Percentiles rank a stretch among this genome's conserved stretches.
Conservation (phyloP, 345 rosid species). For the Brassica cretica region DNA sequence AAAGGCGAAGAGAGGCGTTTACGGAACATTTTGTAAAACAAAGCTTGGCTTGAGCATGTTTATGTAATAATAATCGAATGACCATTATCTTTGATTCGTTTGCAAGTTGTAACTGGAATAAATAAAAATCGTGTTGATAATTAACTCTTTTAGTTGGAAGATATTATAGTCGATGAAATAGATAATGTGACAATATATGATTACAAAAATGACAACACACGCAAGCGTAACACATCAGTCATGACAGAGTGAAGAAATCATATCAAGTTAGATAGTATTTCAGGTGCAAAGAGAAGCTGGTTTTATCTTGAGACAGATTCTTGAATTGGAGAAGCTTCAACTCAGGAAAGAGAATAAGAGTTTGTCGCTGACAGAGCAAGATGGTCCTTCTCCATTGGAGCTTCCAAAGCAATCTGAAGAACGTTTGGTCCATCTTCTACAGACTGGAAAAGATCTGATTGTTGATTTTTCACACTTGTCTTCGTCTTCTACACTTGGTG, state of each 20-base stretch:
- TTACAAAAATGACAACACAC: slow-evolving; percentile 16
- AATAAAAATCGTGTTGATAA: neutral
- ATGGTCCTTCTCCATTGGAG: slow-evolving; percentile 18
- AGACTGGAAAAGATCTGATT: slow-evolving; percentile 43
- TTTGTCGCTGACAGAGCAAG: slow-evolving; percentile 24
- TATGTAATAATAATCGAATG: neutral
- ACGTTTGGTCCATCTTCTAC: slow-evolving; percentile 33
- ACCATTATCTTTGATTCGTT: slow-evolving; percentile 4
- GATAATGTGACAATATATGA: neutral
- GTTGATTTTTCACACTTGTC: slow-evolving; percentile 48
- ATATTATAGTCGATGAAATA: neutral
- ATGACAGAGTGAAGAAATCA: too few relatives aligned
- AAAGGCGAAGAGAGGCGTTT: neutral
- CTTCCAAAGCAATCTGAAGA: slow-evolving; percentile 34
- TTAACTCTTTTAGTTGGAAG: neutral
- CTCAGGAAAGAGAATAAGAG: slow-evolving; percentile 40
- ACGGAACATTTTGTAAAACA: neutral
- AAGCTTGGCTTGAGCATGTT: neutral
- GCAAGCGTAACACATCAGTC: too few relatives aligned
- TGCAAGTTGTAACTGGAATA: neutral
- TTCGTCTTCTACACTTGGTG: slow-evolving; percentile 48
- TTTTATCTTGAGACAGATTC: slow-evolving; percentile 68
- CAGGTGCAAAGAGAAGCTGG: slow-evolving; percentile 34
- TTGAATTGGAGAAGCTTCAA: slow-evolving; percentile 63
- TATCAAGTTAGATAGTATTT: too few relatives aligned